phyloP scores from a whole-genome alignment of 2,329 filamentous ascomycete genomes.

The Fusarium gaditjirri region DNA sequence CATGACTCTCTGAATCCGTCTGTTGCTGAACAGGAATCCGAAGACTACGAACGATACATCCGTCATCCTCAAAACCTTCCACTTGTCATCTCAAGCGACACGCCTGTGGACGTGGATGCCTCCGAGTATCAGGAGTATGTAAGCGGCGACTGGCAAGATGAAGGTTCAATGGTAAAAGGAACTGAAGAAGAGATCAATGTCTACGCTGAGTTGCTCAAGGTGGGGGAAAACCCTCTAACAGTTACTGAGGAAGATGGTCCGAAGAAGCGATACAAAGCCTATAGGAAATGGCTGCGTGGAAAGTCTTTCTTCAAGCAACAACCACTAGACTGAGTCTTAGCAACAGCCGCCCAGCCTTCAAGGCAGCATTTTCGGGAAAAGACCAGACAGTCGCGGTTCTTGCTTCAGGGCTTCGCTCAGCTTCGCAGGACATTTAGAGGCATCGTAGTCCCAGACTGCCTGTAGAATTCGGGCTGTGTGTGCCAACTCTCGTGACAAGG shows the following conservation, averaged over 20 bases:
- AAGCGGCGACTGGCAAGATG: conserved; percentile 72
- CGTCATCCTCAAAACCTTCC: conserved; percentile 89
- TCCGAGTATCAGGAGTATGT: conserved; percentile 85
- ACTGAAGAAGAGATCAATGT: conserved; percentile 58
- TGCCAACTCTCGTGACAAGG: conserved; percentile 29
- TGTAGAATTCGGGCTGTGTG: conserved; percentile 37
- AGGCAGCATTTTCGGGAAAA: conserved; percentile 30
- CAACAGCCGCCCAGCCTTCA: neutral
- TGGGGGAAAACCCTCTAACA: conserved; percentile 85
- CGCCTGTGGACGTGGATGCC: conserved; percentile 66
- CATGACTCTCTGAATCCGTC: conserved; percentile 86
- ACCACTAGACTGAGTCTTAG: conserved; percentile 62
- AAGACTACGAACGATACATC: conserved; percentile 91
- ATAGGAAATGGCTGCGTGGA: conserved; percentile 91
- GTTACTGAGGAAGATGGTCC: conserved; percentile 86
- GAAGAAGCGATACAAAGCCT: conserved; percentile 97
- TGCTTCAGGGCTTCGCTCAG: conserved; percentile 36
- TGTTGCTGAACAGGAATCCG: conserved; percentile 78
- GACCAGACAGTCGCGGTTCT: conserved; percentile 47
- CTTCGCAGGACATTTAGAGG: conserved; percentile 9
- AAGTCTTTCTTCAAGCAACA: conserved; percentile 97
- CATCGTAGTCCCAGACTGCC: conserved; percentile 37
- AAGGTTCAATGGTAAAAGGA: conserved; percentile 65
- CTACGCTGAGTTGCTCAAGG: conserved; percentile 80
- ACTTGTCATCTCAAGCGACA: conserved; percentile 78